Evolutionary conservation across 2,329 filamentous ascomycete genomes (phyloP).

Genomic region (Scedosporium boydii): DNA sequence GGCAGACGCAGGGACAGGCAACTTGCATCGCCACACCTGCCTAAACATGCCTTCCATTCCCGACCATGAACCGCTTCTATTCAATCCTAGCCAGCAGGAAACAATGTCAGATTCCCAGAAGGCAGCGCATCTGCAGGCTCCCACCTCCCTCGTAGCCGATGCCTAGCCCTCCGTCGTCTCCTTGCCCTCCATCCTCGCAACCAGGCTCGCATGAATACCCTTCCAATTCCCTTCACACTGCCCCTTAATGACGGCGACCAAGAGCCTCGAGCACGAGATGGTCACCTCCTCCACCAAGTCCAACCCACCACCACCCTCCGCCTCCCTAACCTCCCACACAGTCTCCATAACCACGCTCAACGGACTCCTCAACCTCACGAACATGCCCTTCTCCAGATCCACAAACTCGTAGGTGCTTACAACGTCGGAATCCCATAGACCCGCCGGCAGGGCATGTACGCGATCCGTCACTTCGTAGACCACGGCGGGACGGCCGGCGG

Average conservation of each 20-base stretch:
- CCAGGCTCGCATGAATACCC: constrained; percentile 40
- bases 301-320: constrained; percentile 18
- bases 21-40: no score
- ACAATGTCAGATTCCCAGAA: not conserved
- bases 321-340: constrained; percentile 32
- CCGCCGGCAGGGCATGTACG: constrained; percentile 42
- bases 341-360: constrained; percentile 44
- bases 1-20: no score
- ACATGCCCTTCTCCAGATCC: constrained; percentile 37
- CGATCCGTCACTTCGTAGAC: constrained; percentile 39
- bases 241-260: constrained; percentile 37
- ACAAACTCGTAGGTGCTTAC: constrained; percentile 46
- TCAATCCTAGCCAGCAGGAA: no score
- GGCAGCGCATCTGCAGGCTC: no score
- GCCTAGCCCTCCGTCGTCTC: constrained; percentile 7
- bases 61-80: no score
- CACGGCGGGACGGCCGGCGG: constrained; percentile 15
- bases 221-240: constrained; percentile 42
- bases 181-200: constrained; percentile 24
- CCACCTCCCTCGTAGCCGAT: not conserved
- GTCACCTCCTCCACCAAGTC: constrained; percentile 39
- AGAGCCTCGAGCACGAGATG: constrained; percentile 40
- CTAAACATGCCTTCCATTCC: no score
- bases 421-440: constrained; percentile 45
- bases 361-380: constrained; percentile 41